Percentiles rank a stretch among this genome's conserved stretches.
These are phyloP conservation scores for Ascochyta koolunga DNA, from an alignment of 2,329 filamentous ascomycete genomes.

Conservation along the genomic window DNA sequence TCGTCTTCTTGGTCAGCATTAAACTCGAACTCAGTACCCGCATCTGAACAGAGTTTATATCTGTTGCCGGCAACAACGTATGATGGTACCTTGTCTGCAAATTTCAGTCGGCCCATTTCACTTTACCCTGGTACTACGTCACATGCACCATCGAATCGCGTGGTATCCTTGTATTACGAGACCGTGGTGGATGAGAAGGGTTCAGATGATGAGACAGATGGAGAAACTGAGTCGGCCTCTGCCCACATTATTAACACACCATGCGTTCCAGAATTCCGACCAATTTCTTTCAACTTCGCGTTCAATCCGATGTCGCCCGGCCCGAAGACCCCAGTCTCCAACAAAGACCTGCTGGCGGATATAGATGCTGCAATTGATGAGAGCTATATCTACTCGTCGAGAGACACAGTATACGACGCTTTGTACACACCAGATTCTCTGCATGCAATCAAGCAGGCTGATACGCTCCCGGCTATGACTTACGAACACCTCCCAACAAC, in stretches of 20 bases:
- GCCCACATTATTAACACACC: conserved; percentile 1
- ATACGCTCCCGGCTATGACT: conserved; percentile 17
- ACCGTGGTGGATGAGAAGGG: neutral
- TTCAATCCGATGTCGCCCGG: conserved; percentile 23
- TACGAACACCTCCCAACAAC: conserved; percentile 14
- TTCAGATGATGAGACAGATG: conserved; percentile 1
- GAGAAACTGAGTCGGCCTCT: neutral
- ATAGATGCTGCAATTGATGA: conserved; percentile 37
- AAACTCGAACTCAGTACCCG: conserved; percentile 12
- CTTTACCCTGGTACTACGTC: conserved; percentile 1
- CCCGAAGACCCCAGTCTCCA: conserved; percentile 12
- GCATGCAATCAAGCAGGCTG: neutral
- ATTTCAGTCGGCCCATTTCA: conserved; percentile 14
- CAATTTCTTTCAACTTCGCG: conserved; percentile 21
- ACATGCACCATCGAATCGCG: conserved; percentile 1
- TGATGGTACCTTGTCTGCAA: conserved; percentile 17
- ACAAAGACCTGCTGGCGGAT: conserved; percentile 27
- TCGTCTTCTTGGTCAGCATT: conserved; percentile 5
- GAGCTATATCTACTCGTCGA: conserved; percentile 25
- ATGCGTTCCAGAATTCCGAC: conserved; percentile 10
- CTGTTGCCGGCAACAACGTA: conserved; percentile 34
- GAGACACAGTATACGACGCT: neutral
- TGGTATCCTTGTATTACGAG: conserved; percentile 20
- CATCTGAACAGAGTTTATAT: conserved; percentile 22
- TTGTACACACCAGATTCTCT: conserved; percentile 6